phyloP scores from a whole-genome alignment of 177 flowering plant genomes.

The Vitis hybrid region DNA sequence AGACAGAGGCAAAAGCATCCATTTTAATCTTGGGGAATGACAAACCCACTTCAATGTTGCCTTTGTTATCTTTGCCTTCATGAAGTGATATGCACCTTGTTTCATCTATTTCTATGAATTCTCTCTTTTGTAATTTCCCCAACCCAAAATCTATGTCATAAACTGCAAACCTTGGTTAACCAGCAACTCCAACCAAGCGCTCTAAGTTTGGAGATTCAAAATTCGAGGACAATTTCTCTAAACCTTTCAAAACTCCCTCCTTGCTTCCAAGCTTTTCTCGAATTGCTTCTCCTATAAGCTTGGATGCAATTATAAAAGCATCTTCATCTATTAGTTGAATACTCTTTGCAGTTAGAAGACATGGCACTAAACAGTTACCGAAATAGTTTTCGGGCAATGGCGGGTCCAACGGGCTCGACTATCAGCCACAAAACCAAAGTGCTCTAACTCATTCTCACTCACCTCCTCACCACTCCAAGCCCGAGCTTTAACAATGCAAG shows the following conservation, averaged over 20 bases:
- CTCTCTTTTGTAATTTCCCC: not conserved
- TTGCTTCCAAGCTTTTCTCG: not conserved
- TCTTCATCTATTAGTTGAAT: too few species aligned
- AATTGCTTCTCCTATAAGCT: too few species aligned
- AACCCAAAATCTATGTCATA: not conserved
- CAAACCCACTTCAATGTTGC: not conserved
- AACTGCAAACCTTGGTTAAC: not conserved
- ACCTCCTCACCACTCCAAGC: not conserved
- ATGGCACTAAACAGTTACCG: too few species aligned
- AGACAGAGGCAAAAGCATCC: not conserved
- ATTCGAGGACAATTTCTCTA: not conserved
- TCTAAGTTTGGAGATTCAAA: not conserved
- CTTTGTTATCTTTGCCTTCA: not conserved
- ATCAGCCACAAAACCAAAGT: not conserved
- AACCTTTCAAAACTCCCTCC: not conserved
- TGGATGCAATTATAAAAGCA: too few species aligned
- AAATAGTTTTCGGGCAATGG: not conserved
- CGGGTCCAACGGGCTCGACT: not conserved
- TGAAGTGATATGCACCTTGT: not conserved
- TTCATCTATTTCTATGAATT: not conserved
- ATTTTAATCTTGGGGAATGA: too few species aligned
- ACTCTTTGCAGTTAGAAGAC: too few species aligned
- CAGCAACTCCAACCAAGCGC: not conserved
- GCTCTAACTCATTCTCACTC: not conserved
- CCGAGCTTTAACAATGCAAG: not conserved